Base-by-base conservation (phyloP, 1,284 basidiomycete species). In the Puccinia polysora region DNA sequence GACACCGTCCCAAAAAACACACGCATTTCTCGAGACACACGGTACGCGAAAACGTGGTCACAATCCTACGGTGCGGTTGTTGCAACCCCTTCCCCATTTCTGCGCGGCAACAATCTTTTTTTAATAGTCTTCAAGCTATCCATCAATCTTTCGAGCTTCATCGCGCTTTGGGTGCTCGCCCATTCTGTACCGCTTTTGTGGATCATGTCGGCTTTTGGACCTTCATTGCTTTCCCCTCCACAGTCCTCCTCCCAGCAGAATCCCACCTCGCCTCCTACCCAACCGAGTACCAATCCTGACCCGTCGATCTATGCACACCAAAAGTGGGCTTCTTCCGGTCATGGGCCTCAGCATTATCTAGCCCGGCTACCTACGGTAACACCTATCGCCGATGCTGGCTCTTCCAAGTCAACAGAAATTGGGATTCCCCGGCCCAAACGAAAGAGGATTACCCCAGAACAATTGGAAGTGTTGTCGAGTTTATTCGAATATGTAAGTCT, bases 391-490 rank as follows among this genome's bases (percentile, higher is more conserved):
- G 59, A 65, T n/a, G n/a, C 36, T 28, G 36, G 59, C 68, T 50
- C 23, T 32, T 45, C 53, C 50, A 71, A 23, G 20, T 53, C 45
- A 59, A 40, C 23, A 50, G 49, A 38, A 38, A 18, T 36, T 36
- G 53, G 2, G 55, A 69, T 53, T 32, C 60, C 60, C 12, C 28
- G 62, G 52, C 75, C 76, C 10, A 78, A 78, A 59, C 74, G 78
- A 14, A 78, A 78, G 64, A 68, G 76, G 23, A 78, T 78, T 45
- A 73, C 68, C 10, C 74, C 74, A 7, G 63, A 73, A 20, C 78
- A 78, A 72, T 74, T 78, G 12, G 65, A 68, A 15, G 50, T 58
- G 1, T 68, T 78, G 14, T 40, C 74, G 20, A 63, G 38, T 3
- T 56, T 77, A 20, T 78, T 78, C 50, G 73, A 75, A 4, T 50